These are phyloP conservation scores for Rhizophora apiculata DNA, from an alignment of 345 rosid species.

Conservation along the genomic window DNA sequence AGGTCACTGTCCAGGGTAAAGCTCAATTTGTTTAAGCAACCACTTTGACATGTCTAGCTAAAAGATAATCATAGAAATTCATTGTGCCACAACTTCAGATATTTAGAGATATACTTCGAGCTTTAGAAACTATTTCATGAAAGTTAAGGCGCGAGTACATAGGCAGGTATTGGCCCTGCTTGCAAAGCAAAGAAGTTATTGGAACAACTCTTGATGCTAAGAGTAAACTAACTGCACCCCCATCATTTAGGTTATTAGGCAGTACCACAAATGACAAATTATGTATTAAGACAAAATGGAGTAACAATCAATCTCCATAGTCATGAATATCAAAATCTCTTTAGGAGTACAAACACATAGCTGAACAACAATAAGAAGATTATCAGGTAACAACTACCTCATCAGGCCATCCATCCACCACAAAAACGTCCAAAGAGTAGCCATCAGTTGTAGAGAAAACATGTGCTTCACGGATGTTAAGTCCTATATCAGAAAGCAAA, in stretches of 20 bases:
- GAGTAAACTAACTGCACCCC: neutral
- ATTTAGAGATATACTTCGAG: neutral
- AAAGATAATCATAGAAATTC: neutral
- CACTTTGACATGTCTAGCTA: conserved; percentile 2
- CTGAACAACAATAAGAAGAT: neutral
- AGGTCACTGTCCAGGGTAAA: conserved; percentile 30
- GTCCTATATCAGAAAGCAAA: conserved; percentile 70
- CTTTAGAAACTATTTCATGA: neutral
- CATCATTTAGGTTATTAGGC: neutral
- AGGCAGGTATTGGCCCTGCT: neutral
- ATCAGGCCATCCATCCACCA: conserved; percentile 68
- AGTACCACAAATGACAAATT: neutral
- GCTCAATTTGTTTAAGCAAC: conserved; percentile 9
- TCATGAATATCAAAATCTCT: neutral
- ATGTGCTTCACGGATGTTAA: conserved; percentile 79
- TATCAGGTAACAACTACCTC: conserved; percentile 38
- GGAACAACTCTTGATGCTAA: neutral
- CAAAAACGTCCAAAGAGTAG: conserved; percentile 76
- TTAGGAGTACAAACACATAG: neutral
- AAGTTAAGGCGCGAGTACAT: neutral
- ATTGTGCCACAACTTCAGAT: neutral
- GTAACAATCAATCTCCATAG: neutral
- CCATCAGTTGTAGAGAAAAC: conserved; percentile 77
- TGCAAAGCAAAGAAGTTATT: conserved; percentile 4
- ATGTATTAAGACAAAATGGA: neutral